These are phyloP conservation scores for Carallia brachiata DNA, from an alignment of 345 rosid genomes.

Conservation along the genomic window DNA sequence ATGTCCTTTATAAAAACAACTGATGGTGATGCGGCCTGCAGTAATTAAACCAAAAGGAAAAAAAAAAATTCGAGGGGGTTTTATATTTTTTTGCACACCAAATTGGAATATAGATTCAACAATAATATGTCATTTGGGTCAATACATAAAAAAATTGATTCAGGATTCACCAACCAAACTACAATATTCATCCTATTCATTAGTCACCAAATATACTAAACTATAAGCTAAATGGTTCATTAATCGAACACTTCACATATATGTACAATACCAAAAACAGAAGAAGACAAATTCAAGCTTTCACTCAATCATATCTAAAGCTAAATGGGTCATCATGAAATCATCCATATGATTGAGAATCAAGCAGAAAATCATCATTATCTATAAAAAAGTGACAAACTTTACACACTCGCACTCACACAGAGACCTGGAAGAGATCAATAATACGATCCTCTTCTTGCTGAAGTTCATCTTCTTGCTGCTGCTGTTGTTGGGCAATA, in stretches of 20 bases:
- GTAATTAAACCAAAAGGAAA: neutral
- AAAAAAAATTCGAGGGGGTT: neutral
- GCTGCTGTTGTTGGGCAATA: constrained; percentile 34
- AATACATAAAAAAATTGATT: too few species aligned
- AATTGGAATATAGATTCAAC: neutral
- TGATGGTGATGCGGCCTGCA: constrained; percentile 67
- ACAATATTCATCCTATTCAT: too few species aligned
- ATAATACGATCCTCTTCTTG: constrained; percentile 71
- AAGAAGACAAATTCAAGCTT: neutral
- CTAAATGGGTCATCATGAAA: neutral
- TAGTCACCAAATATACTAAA: too few species aligned
- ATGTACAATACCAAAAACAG: too few species aligned
- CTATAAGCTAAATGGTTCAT: too few species aligned
- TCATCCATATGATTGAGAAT: neutral
- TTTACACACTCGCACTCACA: too few species aligned
- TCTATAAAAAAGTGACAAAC: neutral
- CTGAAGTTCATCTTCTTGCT: constrained; percentile 44
- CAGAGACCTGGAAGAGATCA: constrained; percentile 66
- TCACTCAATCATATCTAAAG: neutral
- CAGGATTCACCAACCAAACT: too few species aligned
- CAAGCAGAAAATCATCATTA: neutral
- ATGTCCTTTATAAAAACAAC: constrained; percentile 74
- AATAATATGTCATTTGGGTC: neutral
- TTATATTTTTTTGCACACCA: too few species aligned
- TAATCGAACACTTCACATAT: too few species aligned